These are phyloP conservation scores for Colletotrichum caudatum DNA, from an alignment of 2,329 filamentous ascomycete species.

Conservation along the genomic window DNA sequence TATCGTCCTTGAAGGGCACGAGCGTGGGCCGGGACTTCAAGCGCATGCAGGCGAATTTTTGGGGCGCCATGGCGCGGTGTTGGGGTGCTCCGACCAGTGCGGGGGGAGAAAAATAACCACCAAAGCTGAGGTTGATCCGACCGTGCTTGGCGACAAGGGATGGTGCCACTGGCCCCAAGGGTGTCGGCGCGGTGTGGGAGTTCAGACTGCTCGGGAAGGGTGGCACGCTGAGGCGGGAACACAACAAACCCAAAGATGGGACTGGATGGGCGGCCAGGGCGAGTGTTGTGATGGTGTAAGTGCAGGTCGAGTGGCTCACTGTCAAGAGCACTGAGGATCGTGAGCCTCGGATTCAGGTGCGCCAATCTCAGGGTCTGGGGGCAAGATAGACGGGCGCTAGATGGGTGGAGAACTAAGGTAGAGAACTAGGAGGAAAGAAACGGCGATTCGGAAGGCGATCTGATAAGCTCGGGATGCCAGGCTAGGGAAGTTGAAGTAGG, in stretches of 20 bases:
- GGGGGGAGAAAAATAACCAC: background rate
- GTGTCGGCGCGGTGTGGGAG: slow-evolving; percentile 7
- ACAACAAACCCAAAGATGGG: slow-evolving; percentile 21
- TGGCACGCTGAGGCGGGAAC: slow-evolving; percentile 7
- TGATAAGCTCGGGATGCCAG: slow-evolving; percentile 3
- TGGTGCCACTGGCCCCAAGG: slow-evolving; percentile 11
- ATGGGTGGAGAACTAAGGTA: background rate
- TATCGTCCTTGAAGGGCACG: slow-evolving; percentile 60
- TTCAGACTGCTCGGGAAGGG: slow-evolving; percentile 19
- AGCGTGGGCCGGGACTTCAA: slow-evolving; percentile 54
- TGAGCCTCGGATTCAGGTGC: slow-evolving; percentile 34
- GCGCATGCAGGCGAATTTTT: slow-evolving; percentile 58
- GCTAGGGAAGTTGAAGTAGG: background rate
- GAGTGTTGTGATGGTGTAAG: slow-evolving; percentile 25
- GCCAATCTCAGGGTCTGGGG: slow-evolving; percentile 28
- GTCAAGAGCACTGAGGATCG: slow-evolving; percentile 7
- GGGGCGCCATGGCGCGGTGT: slow-evolving; percentile 51
- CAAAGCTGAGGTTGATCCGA: slow-evolving; percentile 25
- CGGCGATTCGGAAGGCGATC: slow-evolving; percentile 4
- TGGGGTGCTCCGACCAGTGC: slow-evolving; percentile 24
- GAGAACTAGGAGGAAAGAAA: background rate
- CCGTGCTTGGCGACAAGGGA: slow-evolving; percentile 29
- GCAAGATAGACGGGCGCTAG: slow-evolving; percentile 27
- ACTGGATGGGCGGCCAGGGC: slow-evolving; percentile 26
- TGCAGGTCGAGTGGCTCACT: slow-evolving; percentile 19